A percentile compares a stretch with the other conserved stretches of the same genome.
phyloP scores from a whole-genome alignment of 1,284 basidiomycete species.

The Cutaneotrichosporon curvatum region DNA sequence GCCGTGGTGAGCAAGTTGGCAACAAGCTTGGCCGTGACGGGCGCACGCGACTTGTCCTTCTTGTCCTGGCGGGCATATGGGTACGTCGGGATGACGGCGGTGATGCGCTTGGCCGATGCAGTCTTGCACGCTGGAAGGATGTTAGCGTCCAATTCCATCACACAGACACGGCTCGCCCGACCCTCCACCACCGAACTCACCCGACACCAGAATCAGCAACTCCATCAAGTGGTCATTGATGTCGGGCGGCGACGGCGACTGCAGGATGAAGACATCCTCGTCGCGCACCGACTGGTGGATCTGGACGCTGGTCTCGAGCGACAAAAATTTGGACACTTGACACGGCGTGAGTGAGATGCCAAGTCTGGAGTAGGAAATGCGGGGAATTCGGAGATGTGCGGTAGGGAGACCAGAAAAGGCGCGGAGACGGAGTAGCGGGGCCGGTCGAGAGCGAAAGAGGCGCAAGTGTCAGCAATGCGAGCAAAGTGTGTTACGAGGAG shows the following conservation, averaged over 20 bases:
- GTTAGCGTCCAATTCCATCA: not conserved
- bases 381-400: no score
- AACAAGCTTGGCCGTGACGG: slow-evolving; percentile 92
- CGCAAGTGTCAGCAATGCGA: not conserved
- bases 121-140: slow-evolving; percentile 77
- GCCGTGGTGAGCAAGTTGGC: slow-evolving; percentile 96
- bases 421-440: not conserved
- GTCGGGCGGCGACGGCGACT: slow-evolving; percentile 50
- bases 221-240: slow-evolving; percentile 52
- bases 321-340: slow-evolving; percentile 92
- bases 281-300: slow-evolving; percentile 92
- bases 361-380: slow-evolving; percentile 55
- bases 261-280: slow-evolving; percentile 95
- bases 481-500: not conserved
- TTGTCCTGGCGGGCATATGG: slow-evolving; percentile 97
- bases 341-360: slow-evolving; percentile 83
- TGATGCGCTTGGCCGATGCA: slow-evolving; percentile 90
- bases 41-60: slow-evolving; percentile 93
- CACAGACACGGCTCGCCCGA: no score
- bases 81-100: slow-evolving; percentile 96
- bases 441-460: not conserved
- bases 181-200: slow-evolving; percentile 23
- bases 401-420: no score
- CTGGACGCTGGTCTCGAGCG: slow-evolving; percentile 87
- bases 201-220: slow-evolving; percentile 50